Percentiles rank a stretch among this genome's conserved stretches.
Conservation (phyloP, 768 basidiomycete genomes). For the Lactarius evosmus region DNA sequence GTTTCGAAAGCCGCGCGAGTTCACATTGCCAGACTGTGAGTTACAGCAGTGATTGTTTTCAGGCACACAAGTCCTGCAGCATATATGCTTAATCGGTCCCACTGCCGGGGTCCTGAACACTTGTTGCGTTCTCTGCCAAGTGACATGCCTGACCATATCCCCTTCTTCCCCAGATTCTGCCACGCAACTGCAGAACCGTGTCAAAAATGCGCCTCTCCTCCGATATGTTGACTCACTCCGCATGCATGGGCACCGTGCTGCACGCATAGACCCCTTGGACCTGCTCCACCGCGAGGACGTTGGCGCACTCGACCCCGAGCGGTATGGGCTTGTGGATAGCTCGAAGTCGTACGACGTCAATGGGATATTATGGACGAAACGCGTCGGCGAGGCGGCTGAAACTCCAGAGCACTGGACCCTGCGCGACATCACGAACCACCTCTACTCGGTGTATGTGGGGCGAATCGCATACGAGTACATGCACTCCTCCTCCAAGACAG, state of each 20-base stretch:
- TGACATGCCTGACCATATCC: background rate
- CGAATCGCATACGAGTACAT: conserved; percentile 90
- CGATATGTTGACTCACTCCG: conserved; percentile 88
- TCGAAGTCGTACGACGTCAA: conserved; percentile 61
- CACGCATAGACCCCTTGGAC: conserved; percentile 83
- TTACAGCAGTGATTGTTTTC: background rate
- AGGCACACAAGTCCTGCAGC: background rate
- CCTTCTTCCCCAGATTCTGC: conserved; percentile 2
- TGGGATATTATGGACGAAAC: conserved; percentile 76
- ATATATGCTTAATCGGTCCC: no score
- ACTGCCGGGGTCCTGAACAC: no score
- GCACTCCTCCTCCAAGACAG: conserved; percentile 83
- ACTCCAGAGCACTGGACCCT: conserved; percentile 57
- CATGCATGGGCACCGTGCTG: conserved; percentile 82
- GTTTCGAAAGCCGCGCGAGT: conserved; percentile 61
- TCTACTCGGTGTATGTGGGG: conserved; percentile 75
- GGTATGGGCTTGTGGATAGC: conserved; percentile 68
- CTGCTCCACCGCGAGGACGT: conserved; percentile 80
- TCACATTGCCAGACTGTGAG: conserved; percentile 71
- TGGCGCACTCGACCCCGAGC: conserved; percentile 67
- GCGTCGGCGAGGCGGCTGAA: conserved; percentile 36
- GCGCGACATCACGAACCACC: conserved; percentile 62
- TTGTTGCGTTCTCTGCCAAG: background rate
- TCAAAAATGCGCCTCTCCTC: conserved; percentile 69
- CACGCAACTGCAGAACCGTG: conserved; percentile 63